These are phyloP conservation scores for Paecilomyces sp. DNA, from an alignment of 2,329 filamentous ascomycete genomes.

Conservation along the genomic window DNA sequence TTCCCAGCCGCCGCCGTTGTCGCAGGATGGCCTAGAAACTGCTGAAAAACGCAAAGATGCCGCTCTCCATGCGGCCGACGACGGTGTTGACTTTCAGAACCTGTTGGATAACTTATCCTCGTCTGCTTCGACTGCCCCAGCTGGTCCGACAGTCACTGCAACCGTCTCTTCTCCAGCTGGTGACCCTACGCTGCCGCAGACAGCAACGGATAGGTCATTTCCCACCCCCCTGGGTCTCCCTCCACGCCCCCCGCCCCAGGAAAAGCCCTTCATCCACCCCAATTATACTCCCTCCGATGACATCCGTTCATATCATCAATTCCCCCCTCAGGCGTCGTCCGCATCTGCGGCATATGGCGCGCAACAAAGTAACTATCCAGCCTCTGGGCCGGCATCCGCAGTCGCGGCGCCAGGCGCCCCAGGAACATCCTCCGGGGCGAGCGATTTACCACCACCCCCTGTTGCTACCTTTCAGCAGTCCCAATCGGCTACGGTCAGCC, in stretches of 20 bases:
- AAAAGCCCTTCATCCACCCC: conserved; percentile 31
- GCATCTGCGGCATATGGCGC: conserved; percentile 17
- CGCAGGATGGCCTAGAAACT: conserved; percentile 16
- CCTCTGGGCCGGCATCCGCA: conserved; percentile 12
- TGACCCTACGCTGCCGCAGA: conserved; percentile 22
- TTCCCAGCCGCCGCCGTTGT: conserved; percentile 12
- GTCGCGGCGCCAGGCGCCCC: conserved; percentile 24
- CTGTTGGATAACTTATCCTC: conserved; percentile 42
- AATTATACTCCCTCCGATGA: conserved; percentile 31
- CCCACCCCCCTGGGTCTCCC: conserved; percentile 33
- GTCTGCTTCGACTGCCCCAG: conserved; percentile 19
- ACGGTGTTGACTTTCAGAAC: conserved; percentile 42
- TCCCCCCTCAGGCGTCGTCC: conserved; percentile 19
- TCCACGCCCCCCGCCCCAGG: conserved; percentile 39
- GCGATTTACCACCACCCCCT: conserved; percentile 33
- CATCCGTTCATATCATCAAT: conserved; percentile 33
- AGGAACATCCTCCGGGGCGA: conserved; percentile 26
- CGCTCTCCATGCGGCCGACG: conserved; percentile 17
- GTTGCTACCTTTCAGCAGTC: conserved; percentile 33
- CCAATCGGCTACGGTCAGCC: conserved; percentile 12
- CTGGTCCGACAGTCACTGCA: conserved; percentile 16
- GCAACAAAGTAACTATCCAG: conserved; percentile 30
- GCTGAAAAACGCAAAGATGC: conserved; percentile 14
- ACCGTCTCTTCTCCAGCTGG: conserved; percentile 15
- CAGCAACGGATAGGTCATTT: conserved; percentile 21